These are phyloP conservation scores for Glycine latifolia DNA, from an alignment of 306 rosid genomes.

Conservation along the genomic window DNA sequence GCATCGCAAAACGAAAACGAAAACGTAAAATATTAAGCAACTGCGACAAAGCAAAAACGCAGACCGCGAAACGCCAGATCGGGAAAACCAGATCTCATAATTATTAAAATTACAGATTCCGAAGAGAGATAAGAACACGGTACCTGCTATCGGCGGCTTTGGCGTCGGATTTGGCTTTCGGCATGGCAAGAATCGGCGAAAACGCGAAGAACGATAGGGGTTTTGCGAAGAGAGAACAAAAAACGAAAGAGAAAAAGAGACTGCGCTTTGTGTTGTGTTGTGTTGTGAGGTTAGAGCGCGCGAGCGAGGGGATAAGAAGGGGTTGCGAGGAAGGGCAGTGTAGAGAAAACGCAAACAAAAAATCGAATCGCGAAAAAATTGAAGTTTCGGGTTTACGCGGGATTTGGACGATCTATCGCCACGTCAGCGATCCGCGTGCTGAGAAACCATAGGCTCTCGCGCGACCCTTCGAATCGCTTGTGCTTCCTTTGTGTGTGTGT, in stretches of 20 bases:
- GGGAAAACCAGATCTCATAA: constrained; percentile 31
- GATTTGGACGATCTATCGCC: constrained; percentile 41
- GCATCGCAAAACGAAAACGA: background rate
- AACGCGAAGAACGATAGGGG: constrained; percentile 5
- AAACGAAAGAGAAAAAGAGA: background rate
- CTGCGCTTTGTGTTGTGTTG: constrained; percentile 44
- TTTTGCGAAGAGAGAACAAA: background rate
- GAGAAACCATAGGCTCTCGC: background rate
- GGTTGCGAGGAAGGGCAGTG: constrained; percentile 43
- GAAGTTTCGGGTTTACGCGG: constrained; percentile 91
- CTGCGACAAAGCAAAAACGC: too few relatives aligned
- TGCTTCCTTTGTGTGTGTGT: constrained; percentile 75
- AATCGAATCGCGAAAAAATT: constrained; percentile 51
- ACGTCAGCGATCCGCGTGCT: constrained; percentile 70
- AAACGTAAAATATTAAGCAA: background rate
- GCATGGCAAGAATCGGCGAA: constrained; percentile 54
- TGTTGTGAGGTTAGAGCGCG: constrained; percentile 42
- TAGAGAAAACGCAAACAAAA: constrained; percentile 48
- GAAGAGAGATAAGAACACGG: too few relatives aligned
- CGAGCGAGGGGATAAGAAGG: constrained; percentile 57
- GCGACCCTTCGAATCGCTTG: constrained; percentile 9
- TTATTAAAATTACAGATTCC: too few relatives aligned
- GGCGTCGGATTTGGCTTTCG: constrained; percentile 66
- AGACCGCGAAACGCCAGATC: background rate
- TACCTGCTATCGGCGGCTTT: constrained; percentile 61